A percentile compares a stretch with the other conserved stretches of the same genome.
These are phyloP conservation scores for Lumnitzera racemosa DNA, from an alignment of 345 rosid genomes.

Conservation along the genomic window DNA sequence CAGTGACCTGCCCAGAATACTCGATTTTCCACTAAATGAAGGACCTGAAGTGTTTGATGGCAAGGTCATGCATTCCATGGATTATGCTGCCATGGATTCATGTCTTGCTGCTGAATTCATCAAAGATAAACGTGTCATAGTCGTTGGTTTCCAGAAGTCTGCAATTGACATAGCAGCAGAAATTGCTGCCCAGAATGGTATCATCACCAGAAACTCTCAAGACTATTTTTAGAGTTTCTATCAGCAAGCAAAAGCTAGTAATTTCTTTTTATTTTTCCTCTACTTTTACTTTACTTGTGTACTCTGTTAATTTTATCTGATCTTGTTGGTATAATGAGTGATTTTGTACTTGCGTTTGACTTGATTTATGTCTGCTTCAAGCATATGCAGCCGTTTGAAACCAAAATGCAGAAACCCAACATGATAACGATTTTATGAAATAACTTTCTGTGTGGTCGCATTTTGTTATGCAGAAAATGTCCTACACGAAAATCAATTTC, in stretches of 20 bases:
- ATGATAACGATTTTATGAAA: too few species aligned
- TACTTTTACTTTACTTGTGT: too few species aligned
- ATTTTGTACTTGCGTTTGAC: too few species aligned
- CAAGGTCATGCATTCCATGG: constrained; percentile 31
- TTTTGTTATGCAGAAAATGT: too few species aligned
- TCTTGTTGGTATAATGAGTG: too few species aligned
- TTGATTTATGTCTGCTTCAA: too few species aligned
- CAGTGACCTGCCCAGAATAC: constrained; percentile 27
- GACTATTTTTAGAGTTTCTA: neutral
- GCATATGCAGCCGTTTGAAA: too few species aligned
- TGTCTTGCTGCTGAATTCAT: constrained; percentile 14
- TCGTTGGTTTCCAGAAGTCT: constrained; percentile 33
- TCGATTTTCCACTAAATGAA: constrained; percentile 16
- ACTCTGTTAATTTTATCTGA: too few species aligned
- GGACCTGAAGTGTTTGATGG: constrained; percentile 31
- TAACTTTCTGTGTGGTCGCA: too few species aligned
- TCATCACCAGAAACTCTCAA: neutral
- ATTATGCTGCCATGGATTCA: constrained; percentile 22
- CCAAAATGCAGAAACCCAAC: too few species aligned
- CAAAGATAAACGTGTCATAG: constrained; percentile 16
- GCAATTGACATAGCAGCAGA: constrained; percentile 29
- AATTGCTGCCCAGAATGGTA: constrained; percentile 19
- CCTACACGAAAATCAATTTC: too few species aligned
- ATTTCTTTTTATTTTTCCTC: neutral
- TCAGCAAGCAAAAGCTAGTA: neutral